Conservation (phyloP, 345 rosid species). For the Cochlearia excelsa region DNA sequence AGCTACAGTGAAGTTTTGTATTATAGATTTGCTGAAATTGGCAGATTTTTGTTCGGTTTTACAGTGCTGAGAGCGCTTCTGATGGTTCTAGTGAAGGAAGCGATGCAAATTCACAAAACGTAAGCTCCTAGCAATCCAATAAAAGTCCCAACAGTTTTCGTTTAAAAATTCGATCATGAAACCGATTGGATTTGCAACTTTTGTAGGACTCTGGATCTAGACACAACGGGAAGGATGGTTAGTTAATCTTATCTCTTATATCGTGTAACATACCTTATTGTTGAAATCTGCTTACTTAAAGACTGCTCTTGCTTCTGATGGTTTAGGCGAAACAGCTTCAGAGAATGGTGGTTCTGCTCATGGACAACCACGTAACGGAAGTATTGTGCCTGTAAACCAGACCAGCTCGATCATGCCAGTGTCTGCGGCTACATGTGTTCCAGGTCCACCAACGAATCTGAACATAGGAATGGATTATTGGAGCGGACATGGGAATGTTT, state of each 20-base stretch:
- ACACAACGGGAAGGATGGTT: slow-evolving; percentile 73
- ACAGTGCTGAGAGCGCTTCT: slow-evolving; percentile 81
- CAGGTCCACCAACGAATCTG: slow-evolving; percentile 86
- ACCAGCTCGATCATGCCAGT: slow-evolving; percentile 55
- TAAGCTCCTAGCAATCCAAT: slow-evolving; percentile 38
- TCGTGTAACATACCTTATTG: background rate
- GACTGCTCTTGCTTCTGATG: slow-evolving; percentile 11
- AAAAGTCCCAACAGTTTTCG: background rate
- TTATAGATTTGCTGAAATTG: slow-evolving; percentile 30
- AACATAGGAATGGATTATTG: slow-evolving; percentile 98
- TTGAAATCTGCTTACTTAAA: slow-evolving; percentile 6
- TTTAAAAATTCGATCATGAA: no score
- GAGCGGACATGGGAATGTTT: slow-evolving; percentile 77
- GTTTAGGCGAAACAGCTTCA: slow-evolving; percentile 58
- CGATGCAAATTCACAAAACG: slow-evolving; percentile 81
- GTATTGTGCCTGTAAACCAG: slow-evolving; percentile 49
- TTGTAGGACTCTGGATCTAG: slow-evolving; percentile 69
- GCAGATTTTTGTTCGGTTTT: slow-evolving; percentile 23
- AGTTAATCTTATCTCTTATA: slow-evolving; percentile 5
- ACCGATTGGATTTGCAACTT: slow-evolving; percentile 4
- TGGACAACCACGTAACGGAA: slow-evolving; percentile 63
- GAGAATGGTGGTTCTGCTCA: slow-evolving; percentile 67
- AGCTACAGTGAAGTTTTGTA: slow-evolving; percentile 10
- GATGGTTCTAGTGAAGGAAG: slow-evolving; percentile 97
- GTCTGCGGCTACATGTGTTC: slow-evolving; percentile 49